These are phyloP conservation scores for Penicillium paradoxum DNA, from an alignment of 495 filamentous ascomycete species.

Conservation along the genomic window DNA sequence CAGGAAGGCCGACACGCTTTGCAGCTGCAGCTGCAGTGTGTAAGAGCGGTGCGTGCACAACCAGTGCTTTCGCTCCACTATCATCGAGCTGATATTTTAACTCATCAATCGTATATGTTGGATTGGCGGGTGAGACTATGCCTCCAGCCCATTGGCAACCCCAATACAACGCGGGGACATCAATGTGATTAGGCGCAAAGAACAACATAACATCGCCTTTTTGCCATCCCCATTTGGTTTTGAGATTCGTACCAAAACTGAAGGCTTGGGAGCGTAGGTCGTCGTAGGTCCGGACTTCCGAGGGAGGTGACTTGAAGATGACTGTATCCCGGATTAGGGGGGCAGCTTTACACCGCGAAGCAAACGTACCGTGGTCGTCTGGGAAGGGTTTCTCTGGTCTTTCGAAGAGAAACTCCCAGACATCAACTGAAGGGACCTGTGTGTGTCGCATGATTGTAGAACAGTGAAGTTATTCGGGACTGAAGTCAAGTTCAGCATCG, in stretches of 20 bases:
- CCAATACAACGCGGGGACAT: constrained; percentile 60
- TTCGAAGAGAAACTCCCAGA: constrained; percentile 1
- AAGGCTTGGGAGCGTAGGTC: background rate
- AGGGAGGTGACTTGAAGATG: background rate
- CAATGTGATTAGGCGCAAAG: constrained; percentile 63
- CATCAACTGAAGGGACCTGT: background rate
- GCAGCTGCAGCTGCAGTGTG: constrained; percentile 56
- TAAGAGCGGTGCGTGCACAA: constrained; percentile 49
- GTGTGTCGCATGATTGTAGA: background rate
- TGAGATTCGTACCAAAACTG: background rate
- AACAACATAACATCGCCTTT: constrained; percentile 50
- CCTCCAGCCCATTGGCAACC: constrained; percentile 77
- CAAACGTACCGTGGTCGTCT: background rate
- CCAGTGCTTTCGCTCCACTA: too few relatives aligned
- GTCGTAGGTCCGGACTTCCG: background rate
- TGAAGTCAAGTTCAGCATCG: background rate
- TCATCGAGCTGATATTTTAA: constrained; percentile 59
- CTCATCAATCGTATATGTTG: constrained; percentile 71
- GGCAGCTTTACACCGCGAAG: too few relatives aligned
- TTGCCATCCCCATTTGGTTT: constrained; percentile 36
- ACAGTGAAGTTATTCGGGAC: background rate
- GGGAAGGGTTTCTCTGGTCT: background rate
- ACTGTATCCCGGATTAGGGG: background rate
- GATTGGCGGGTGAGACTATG: constrained; percentile 72
- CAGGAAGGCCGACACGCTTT: constrained; percentile 54